Conservation (phyloP, 192 early-diverging fungal species). For the Coemansia sp. region DNA sequence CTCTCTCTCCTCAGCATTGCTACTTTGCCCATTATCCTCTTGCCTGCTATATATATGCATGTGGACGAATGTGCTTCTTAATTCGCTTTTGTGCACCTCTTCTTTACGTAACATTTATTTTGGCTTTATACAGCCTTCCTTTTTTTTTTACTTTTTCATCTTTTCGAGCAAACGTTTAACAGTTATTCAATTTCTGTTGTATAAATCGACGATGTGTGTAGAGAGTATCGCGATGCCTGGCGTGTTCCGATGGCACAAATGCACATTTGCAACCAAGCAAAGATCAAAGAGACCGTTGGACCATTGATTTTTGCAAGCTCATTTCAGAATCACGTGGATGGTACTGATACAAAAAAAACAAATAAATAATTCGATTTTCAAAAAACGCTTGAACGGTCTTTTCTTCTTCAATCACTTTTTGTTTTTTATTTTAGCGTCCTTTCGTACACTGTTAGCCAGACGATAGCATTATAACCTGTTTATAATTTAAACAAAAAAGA, state of each 20-base stretch:
- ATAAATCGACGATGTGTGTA: not conserved
- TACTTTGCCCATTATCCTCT: too few relatives aligned
- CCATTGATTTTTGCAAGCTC: not conserved
- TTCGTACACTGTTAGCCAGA: not conserved
- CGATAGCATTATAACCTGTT: not conserved
- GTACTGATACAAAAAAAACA: not conserved
- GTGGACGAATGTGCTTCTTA: not conserved
- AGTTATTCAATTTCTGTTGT: not conserved
- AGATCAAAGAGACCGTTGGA: not conserved
- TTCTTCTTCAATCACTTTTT: conserved; percentile 3
- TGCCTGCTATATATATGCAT: too few relatives aligned
- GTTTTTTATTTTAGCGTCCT: not conserved
- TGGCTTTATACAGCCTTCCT: conserved; percentile 1
- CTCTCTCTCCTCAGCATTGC: too few relatives aligned
- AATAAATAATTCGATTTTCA: not conserved
- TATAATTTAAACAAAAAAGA: not conserved
- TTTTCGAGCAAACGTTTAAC: conserved; percentile 1
- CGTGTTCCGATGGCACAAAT: too few relatives aligned
- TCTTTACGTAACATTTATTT: conserved; percentile 12
- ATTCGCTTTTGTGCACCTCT: conserved; percentile 3
- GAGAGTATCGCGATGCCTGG: too few relatives aligned
- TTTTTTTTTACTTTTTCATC: conserved; percentile 4
- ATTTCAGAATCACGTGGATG: not conserved
- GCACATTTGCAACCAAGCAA: not conserved
- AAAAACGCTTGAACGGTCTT: not conserved